Evolutionary conservation across 78 protist species (phyloP).

Genomic region (Polysphondylium violaceum): DNA sequence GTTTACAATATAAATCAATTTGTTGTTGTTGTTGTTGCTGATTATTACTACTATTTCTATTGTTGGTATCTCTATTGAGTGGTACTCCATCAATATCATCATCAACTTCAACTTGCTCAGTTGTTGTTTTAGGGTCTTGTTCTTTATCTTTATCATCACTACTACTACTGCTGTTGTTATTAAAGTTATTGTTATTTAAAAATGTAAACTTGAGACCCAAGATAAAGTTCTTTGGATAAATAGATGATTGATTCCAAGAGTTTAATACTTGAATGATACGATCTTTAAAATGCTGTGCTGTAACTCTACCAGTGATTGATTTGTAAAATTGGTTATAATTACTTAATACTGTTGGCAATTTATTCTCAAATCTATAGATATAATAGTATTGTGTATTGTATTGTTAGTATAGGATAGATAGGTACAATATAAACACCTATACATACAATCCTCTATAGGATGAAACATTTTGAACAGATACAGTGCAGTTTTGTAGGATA

Average conservation of each 20-base stretch:
- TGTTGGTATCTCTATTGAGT: not conserved
- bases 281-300: conserved; percentile 68
- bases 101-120: not conserved
- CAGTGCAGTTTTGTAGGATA: conserved; percentile 64
- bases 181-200: not conserved
- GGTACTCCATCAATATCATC: conserved; percentile 75
- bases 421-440: no score
- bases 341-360: conserved; percentile 27
- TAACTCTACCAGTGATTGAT: conserved; percentile 40
- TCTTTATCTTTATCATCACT: not conserved
- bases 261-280: conserved; percentile 25
- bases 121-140: no score
- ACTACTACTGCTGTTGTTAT: not conserved
- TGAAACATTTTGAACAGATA: conserved; percentile 51
- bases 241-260: conserved; percentile 53
- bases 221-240: conserved; percentile 32
- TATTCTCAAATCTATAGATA: conserved; percentile 32
- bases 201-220: conserved; percentile 60
- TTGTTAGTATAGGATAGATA: no score
- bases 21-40: conserved; percentile 14
- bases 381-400: no score
- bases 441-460: conserved; percentile 61
- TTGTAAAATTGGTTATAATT: conserved; percentile 12
- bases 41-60: not conserved
- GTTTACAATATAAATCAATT: conserved; percentile 46